A percentile compares a stretch with the other conserved stretches of the same genome.
Evolutionary conservation across 2,329 filamentous ascomycete species (phyloP).

Genomic region (Coniosporium tulheliwenetii): DNA sequence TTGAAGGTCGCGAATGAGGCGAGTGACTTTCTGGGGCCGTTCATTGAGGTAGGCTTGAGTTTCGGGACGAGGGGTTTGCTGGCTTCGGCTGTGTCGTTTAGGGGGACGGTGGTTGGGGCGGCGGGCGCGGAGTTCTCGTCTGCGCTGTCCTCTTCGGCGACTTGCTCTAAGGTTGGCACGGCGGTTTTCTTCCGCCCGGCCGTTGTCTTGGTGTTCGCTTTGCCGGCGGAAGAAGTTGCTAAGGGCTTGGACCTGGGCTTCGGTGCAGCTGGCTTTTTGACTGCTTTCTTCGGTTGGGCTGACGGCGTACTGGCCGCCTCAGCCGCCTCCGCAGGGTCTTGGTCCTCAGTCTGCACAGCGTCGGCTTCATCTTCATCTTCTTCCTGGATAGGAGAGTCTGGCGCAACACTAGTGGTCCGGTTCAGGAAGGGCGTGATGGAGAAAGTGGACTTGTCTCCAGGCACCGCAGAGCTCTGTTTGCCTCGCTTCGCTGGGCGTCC

Average conservation of each 20-base stretch:
- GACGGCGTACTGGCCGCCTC: constrained; percentile 10
- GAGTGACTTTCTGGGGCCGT: constrained; percentile 27
- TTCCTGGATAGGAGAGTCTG: constrained; percentile 19
- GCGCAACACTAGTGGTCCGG: constrained; percentile 45
- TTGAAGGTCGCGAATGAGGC: constrained; percentile 25
- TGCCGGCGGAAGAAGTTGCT: constrained; percentile 26
- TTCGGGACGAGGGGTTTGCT: constrained; percentile 21
- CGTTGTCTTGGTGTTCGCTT: constrained; percentile 26
- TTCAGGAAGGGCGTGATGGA: constrained; percentile 91
- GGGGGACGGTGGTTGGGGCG: constrained; percentile 12
- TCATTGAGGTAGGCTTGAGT: constrained; percentile 14
- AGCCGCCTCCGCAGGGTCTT: constrained; percentile 4
- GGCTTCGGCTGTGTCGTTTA: constrained; percentile 12
- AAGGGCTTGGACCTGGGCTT: constrained; percentile 24
- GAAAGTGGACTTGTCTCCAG: constrained; percentile 81
- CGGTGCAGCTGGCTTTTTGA: constrained; percentile 5
- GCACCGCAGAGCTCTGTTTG: constrained; percentile 38
- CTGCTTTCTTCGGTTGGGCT: constrained; percentile 10
- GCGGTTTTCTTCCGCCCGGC: constrained; percentile 20
- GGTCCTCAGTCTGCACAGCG: constrained; percentile 1
- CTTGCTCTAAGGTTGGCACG: constrained; percentile 23
- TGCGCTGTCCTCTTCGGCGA: constrained; percentile 26
- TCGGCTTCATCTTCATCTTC: constrained; percentile 8
- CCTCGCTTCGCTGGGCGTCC: constrained; percentile 29
- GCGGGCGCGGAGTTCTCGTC: constrained; percentile 21